Percentiles rank a stretch among this genome's conserved stretches.
Conservation (phyloP, 2,329 filamentous ascomycete genomes). For the Dactylellina leptospora region DNA sequence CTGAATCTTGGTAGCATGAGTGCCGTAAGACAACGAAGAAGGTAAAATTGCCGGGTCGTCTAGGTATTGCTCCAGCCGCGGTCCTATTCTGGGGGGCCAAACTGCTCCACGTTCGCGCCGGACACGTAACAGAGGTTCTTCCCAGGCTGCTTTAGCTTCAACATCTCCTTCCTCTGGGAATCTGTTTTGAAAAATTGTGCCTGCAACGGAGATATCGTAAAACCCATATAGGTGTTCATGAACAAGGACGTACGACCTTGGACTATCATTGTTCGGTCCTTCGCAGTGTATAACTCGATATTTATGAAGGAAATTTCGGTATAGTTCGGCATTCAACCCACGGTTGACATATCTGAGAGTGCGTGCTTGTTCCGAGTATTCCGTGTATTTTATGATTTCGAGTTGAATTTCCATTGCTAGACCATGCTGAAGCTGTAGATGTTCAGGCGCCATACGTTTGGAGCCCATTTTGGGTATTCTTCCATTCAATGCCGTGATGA, state of each 20-base stretch:
- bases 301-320: slow-evolving; percentile 1
- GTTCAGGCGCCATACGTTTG: too few relatives aligned
- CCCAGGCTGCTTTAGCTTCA: too few relatives aligned
- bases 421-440: too few relatives aligned
- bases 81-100: too few relatives aligned
- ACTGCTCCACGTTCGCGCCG: too few relatives aligned
- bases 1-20: background rate
- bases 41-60: slow-evolving; percentile 8
- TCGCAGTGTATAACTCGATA: background rate
- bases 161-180: too few relatives aligned
- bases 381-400: background rate
- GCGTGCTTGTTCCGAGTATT: background rate
- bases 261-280: background rate
- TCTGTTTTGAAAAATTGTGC: background rate
- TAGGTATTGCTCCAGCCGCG: slow-evolving; percentile 1
- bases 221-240: slow-evolving; percentile 6
- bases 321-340: background rate
- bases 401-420: slow-evolving; percentile 8
- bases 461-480: background rate
- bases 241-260: background rate
- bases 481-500: too few relatives aligned
- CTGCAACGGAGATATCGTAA: background rate
- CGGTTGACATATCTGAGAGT: background rate
- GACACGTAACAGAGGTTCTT: too few relatives aligned
- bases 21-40: background rate